phyloP scores from a whole-genome alignment of 768 basidiomycete genomes.

The Rickenella mellea region DNA sequence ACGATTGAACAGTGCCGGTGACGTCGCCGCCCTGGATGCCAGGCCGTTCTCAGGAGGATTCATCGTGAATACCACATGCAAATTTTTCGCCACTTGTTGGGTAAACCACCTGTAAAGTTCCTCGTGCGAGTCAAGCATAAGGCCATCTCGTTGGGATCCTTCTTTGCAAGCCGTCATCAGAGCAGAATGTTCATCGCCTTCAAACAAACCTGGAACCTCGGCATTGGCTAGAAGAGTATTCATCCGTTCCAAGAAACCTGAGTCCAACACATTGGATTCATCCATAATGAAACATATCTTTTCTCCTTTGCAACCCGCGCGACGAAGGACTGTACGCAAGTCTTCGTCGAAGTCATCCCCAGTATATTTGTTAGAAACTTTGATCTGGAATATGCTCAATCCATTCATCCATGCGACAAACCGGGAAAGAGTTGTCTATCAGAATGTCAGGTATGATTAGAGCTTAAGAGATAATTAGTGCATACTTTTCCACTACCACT shows the following conservation, averaged over 20 bases:
- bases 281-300: conserved; percentile 99
- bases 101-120: conserved; percentile 99
- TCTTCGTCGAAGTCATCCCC: conserved; percentile 99
- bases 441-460: conserved; percentile 10
- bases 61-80: conserved; percentile 99
- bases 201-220: conserved; percentile 99
- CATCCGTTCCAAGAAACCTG: conserved; percentile 99
- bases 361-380: conserved; percentile 98
- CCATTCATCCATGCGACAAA: conserved; percentile 99
- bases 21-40: conserved; percentile 92
- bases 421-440: conserved; percentile 88
- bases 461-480: not conserved
- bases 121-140: conserved; percentile 97
- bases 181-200: conserved; percentile 97
- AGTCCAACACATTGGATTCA: conserved; percentile 97
- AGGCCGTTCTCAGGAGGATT: conserved; percentile 95
- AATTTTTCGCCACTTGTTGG: conserved; percentile 92
- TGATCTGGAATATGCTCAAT: conserved; percentile 97
- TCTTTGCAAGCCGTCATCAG: conserved; percentile 99
- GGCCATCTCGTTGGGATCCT: conserved; percentile 95
- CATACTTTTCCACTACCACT: conserved; percentile 96
- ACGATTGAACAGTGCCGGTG: conserved; percentile 96
- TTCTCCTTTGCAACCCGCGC: conserved; percentile 96
- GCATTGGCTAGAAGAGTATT: conserved; percentile 98
- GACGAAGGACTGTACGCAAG: conserved; percentile 86